A percentile compares a stretch with the other conserved stretches of the same genome.
These are phyloP conservation scores for Coniella vitis DNA, from an alignment of 2,329 filamentous ascomycete species.

Conservation along the genomic window DNA sequence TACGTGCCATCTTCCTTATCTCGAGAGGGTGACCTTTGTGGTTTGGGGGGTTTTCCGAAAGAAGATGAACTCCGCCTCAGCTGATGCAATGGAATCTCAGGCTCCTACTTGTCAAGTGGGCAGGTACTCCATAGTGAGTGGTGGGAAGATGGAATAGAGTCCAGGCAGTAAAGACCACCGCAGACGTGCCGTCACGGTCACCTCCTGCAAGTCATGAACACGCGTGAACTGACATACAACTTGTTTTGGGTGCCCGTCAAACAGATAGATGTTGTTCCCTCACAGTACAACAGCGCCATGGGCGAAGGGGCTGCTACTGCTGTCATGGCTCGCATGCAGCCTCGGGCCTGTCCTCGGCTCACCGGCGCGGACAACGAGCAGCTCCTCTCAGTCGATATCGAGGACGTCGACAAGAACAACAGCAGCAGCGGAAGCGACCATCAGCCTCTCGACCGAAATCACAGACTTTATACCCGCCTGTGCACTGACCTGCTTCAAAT, in stretches of 20 bases:
- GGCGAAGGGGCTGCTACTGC: conserved; percentile 7
- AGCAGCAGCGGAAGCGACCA: conserved; percentile 17
- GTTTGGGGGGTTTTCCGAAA: neutral
- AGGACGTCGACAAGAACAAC: conserved; percentile 27
- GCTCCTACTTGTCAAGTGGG: too few species aligned
- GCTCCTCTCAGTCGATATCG: neutral
- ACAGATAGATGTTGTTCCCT: conserved; percentile 32
- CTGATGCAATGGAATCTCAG: too few species aligned
- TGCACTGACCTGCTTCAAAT: conserved; percentile 53
- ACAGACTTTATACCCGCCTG: conserved; percentile 48
- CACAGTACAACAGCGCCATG: conserved; percentile 33
- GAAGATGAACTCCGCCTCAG: too few species aligned
- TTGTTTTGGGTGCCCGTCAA: neutral
- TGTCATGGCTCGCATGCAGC: conserved; percentile 6
- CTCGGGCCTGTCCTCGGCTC: neutral
- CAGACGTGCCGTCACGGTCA: neutral
- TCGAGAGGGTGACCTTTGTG: neutral
- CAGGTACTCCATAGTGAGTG: neutral
- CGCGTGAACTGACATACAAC: neutral
- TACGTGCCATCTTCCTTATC: neutral
- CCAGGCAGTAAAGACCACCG: neutral
- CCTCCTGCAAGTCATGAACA: neutral
- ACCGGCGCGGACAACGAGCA: neutral
- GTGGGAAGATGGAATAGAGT: neutral
- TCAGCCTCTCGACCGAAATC: conserved; percentile 31